A percentile compares a stretch with the other conserved stretches of the same genome.
These are phyloP conservation scores for Chenopodium formosanum DNA, from an alignment of 148 eudicot genomes.

Conservation along the genomic window DNA sequence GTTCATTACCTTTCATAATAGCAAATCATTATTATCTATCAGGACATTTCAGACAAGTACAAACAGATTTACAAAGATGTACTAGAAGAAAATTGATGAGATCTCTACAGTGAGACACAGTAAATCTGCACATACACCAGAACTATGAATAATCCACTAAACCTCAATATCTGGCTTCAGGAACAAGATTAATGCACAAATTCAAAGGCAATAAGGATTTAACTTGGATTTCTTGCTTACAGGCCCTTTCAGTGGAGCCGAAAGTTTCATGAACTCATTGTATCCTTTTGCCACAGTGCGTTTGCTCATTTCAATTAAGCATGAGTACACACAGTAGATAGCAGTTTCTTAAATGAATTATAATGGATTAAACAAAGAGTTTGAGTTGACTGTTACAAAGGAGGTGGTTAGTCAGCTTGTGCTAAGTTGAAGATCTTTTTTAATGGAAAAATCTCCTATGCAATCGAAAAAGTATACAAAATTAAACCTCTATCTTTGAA, in stretches of 20 bases:
- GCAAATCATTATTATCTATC: background rate
- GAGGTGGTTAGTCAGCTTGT: background rate
- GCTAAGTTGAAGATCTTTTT: background rate
- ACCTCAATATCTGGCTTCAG: background rate
- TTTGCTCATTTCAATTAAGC: background rate
- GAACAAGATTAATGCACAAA: background rate
- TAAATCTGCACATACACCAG: background rate
- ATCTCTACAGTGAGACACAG: background rate
- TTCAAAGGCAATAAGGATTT: background rate
- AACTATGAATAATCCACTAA: background rate
- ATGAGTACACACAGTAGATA: background rate
- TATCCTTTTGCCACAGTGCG: background rate
- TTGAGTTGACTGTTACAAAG: background rate
- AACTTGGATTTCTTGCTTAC: background rate
- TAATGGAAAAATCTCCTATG: background rate
- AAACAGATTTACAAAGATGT: background rate
- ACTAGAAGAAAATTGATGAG: background rate
- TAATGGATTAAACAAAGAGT: background rate
- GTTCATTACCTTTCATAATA: background rate
- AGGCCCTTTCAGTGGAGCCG: background rate
- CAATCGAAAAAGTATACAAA: background rate
- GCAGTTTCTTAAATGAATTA: background rate
- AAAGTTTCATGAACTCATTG: background rate
- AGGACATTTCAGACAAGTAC: background rate
- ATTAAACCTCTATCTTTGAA: background rate